Percentiles rank a stretch among this genome's conserved stretches.
phyloP scores from a whole-genome alignment of 176 grass and related monocot genomes.

The Carex cristatella region DNA sequence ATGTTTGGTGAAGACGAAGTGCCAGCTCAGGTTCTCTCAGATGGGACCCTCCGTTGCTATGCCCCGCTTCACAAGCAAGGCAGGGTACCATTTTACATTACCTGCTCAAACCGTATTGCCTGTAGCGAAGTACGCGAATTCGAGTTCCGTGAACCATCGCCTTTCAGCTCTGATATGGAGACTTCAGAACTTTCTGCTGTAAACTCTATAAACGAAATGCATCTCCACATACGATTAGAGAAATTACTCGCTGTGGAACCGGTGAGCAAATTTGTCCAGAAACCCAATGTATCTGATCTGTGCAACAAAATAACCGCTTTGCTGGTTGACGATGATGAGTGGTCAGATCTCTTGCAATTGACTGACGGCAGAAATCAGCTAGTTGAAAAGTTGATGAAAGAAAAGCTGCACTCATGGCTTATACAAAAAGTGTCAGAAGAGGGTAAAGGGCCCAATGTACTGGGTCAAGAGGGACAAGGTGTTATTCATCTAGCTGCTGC shows the following conservation, averaged over 20 bases:
- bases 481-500: constrained; percentile 90
- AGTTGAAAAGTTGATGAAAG: constrained; percentile 71
- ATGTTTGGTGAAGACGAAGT: constrained; percentile 98
- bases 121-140: constrained; percentile 99
- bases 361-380: constrained; percentile 39
- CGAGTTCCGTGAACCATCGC: constrained; percentile 51
- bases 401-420: constrained; percentile 81
- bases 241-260: constrained; percentile 66
- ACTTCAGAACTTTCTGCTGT: constrained; percentile 32
- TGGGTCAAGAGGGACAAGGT: constrained; percentile 91
- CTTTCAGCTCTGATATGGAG: constrained; percentile 46
- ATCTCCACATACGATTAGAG: constrained; percentile 77
- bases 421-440: constrained; percentile 77
- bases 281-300: constrained; percentile 48
- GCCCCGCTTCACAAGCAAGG: constrained; percentile 63
- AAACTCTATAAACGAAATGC: constrained; percentile 67
- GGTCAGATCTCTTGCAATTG: constrained; percentile 22
- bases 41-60: constrained; percentile 79
- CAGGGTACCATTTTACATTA: constrained; percentile 85
- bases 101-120: constrained; percentile 89
- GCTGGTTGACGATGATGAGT: constrained; percentile 66
- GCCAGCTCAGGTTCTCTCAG: constrained; percentile 61
- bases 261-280: constrained; percentile 42
- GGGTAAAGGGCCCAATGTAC: constrained; percentile 79
- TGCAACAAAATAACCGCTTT: constrained; percentile 65